phyloP scores from a whole-genome alignment of 2,329 filamentous ascomycete species.

The Pseudopyricularia javanii region DNA sequence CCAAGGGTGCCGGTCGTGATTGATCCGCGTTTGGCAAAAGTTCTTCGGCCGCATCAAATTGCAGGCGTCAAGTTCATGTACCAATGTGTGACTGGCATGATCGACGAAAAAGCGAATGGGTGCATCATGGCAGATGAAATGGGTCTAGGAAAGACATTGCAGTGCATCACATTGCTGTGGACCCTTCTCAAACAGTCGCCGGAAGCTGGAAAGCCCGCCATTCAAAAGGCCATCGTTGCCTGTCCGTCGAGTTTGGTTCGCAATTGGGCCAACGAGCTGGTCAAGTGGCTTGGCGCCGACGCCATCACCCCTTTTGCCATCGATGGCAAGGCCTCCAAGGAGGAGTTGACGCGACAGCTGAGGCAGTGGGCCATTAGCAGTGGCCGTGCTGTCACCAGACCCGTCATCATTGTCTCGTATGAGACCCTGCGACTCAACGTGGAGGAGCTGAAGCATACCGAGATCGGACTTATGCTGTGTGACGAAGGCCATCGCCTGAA shows the following conservation, averaged over 20 bases:
- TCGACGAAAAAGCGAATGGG: slow-evolving; percentile 85
- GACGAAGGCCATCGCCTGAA: slow-evolving; percentile 96
- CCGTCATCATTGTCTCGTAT: slow-evolving; percentile 95
- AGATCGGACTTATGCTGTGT: slow-evolving; percentile 85
- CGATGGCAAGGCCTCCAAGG: slow-evolving; percentile 91
- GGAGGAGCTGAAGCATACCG: slow-evolving; percentile 77
- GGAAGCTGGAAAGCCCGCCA: slow-evolving; percentile 83
- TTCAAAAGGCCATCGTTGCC: slow-evolving; percentile 93
- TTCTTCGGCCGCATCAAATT: slow-evolving; percentile 89
- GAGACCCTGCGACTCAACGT: slow-evolving; percentile 88
- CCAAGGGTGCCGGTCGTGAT: slow-evolving; percentile 96
- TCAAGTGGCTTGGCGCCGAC: slow-evolving; percentile 91
- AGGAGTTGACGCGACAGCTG: slow-evolving; percentile 80
- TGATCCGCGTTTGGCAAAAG: slow-evolving; percentile 78
- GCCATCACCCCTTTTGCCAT: slow-evolving; percentile 90
- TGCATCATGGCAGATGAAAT: slow-evolving; percentile 99
- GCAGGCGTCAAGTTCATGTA: slow-evolving; percentile 98
- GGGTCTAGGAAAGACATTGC: slow-evolving; percentile 92
- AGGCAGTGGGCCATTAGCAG: slow-evolving; percentile 90
- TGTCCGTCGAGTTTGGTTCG: slow-evolving; percentile 93
- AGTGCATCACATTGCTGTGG: slow-evolving; percentile 96
- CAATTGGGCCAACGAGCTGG: slow-evolving; percentile 95
- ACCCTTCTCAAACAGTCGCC: slow-evolving; percentile 91
- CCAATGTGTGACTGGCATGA: slow-evolving; percentile 84
- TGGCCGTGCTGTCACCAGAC: slow-evolving; percentile 78